Evolutionary conservation across 306 rosid genomes (phyloP), one percentile per base, ranked within the genome.

Genomic region (Lathyrus oleraceus): DNA sequence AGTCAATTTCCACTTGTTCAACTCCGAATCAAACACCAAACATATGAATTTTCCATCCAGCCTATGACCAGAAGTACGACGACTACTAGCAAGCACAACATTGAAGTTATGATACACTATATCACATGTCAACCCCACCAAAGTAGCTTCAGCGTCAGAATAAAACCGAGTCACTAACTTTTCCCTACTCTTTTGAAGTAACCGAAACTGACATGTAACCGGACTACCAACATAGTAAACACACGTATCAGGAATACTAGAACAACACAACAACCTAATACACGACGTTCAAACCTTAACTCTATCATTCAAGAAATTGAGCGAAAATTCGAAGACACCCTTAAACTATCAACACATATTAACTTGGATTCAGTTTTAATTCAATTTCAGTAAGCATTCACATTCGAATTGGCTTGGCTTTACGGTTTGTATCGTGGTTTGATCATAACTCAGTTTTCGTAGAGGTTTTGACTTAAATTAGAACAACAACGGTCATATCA

Each of bases 161-260:
- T 91, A 79, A 84, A 88, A 91, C 30, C 96, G 73, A 25, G 96
- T 88, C 58, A 88, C 85, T 1, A 82, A 87, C 72, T 93, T 79
- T 58, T 88, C 97, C 81, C 97, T 87, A 66, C 89, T 87, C 89
- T 73, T 88, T 0, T 91, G 97, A 71, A 91, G 96, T 75, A 88
- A 45, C 88, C 78, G 79, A 44, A 83, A 91, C 76, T 88, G 86
- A 2, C 91, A 85, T 42, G 96, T 91, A 76, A 85, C 86, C 0
- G 97, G 97, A 72, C 87, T 91, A 48, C 96, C 88, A 1, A 91
- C 91, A 71, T 82, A 91, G 76, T 81, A 91, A 3, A 91, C 93
- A 71, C 88, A 96, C 82, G 78, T 88, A 56, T 91, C 87, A 68
- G 93, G 96, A 49, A 91, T 82, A 70, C 97, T 88, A 57, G 96